Evolutionary conservation across 768 basidiomycete species (phyloP).

Genomic region (Myochromella boudieri): DNA sequence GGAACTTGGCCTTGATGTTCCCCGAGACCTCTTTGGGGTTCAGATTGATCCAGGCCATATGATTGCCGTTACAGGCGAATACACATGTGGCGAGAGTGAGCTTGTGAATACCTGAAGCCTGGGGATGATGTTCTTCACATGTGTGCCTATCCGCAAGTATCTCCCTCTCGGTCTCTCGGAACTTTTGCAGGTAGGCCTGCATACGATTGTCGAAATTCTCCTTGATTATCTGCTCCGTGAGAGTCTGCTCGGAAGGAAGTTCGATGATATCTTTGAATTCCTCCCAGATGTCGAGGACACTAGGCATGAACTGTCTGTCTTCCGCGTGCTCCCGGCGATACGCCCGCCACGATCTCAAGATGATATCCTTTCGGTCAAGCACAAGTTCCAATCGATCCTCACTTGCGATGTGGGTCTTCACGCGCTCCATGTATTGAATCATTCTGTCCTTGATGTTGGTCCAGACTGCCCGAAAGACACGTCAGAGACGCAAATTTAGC

Average conservation of each 20-base stretch:
- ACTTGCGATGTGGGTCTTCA: constrained; percentile 14
- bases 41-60: background rate
- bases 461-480: constrained; percentile 24
- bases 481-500: background rate
- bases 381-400: constrained; percentile 21
- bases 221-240: background rate
- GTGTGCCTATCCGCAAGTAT: background rate
- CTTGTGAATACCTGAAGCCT: too few relatives aligned
- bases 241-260: constrained; percentile 6
- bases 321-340: constrained; percentile 20
- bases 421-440: constrained; percentile 24
- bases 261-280: constrained; percentile 18
- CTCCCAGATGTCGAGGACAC: constrained; percentile 24
- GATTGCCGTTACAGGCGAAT: constrained; percentile 23
- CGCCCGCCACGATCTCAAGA: constrained; percentile 21
- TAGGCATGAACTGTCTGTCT: constrained; percentile 21
- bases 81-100: constrained; percentile 26
- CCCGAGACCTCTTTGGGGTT: constrained; percentile 4
- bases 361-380: constrained; percentile 16
- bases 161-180: background rate
- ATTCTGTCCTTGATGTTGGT: constrained; percentile 26
- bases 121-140: background rate
- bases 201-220: background rate
- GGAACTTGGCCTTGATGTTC: background rate
- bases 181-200: background rate